A percentile compares a stretch with the other conserved stretches of the same genome.
phyloP scores from a whole-genome alignment of 352 stramenopile species.

The Globisporangium okanoganense region DNA sequence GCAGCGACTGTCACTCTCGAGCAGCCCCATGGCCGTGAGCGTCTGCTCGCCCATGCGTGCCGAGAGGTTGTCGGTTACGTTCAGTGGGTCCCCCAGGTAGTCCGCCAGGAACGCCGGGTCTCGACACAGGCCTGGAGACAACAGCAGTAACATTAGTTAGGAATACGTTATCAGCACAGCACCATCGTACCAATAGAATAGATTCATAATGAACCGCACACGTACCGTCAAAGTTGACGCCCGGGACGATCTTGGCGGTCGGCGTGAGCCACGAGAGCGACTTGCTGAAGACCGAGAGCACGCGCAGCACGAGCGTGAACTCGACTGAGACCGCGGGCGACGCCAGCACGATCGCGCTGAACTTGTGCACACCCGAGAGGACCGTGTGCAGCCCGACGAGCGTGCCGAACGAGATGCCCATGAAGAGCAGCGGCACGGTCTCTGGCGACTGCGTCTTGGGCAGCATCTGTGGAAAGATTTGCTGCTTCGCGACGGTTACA shows the following conservation, averaged over 20 bases:
- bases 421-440: constrained; percentile 34
- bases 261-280: constrained; percentile 43
- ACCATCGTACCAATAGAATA: background rate
- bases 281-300: constrained; percentile 35
- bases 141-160: constrained; percentile 3
- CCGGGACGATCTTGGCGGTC: constrained; percentile 39
- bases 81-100: constrained; percentile 53
- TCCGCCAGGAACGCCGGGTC: constrained; percentile 41
- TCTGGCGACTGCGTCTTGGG: constrained; percentile 12
- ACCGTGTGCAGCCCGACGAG: constrained; percentile 60
- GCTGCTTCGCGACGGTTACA: constrained; percentile 34
- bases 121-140: constrained; percentile 25
- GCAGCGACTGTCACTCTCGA: constrained; percentile 10
- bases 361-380: constrained; percentile 38
- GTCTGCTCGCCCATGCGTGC: constrained; percentile 32
- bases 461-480: constrained; percentile 34
- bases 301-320: constrained; percentile 38
- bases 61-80: constrained; percentile 40
- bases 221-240: constrained; percentile 47
- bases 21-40: constrained; percentile 21
- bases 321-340: constrained; percentile 61
- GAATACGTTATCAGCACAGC: background rate
- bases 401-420: constrained; percentile 65
- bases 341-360: constrained; percentile 46
- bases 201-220: background rate